Base-by-base conservation (phyloP, 176 grass and related monocot genomes). In the Bonia amplexicaulis region DNA sequence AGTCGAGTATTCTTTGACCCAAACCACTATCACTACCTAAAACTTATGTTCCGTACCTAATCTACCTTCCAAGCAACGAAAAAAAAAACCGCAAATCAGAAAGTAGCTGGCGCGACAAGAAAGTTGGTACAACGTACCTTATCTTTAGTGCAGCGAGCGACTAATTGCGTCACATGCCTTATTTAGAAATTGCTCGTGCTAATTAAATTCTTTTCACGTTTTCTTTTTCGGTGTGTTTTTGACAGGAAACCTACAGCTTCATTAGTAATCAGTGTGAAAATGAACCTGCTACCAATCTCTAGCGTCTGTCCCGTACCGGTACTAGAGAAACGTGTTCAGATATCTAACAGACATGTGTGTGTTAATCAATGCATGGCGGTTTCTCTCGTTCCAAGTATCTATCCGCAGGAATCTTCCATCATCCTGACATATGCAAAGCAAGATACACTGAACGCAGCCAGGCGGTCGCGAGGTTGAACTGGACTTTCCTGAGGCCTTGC, bases 381-480 rank as follows among this genome's bases (percentile, higher is more conserved):
- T 13, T 51, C 1, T 69, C 49, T 29, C 27, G 39, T 55, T 87
- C 71, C 2, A 60, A 49, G 71, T 37, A 68, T 67, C 9, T 13
- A 72, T 48, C 70, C 61, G 7, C n/a, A 41, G 40, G 49, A 79
- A 85, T 54, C 77, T 62, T 61, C 27, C 37, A 22, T 58, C 37
- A n/a, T 16, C 6, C 7, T 77, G 22, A 62, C 53, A 68, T 6
- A 68, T 6, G 69, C 63, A 6, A 11, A 22, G 53, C 8, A 60
- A 23, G 70, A 42, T 81, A 14, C 77, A 53, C 12, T 54, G 88
- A 71, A 89, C 88, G 9, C 12, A 54, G 77, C n/a, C 52, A 48
- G 82, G 77, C 52, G 31, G 77, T 70, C 10, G 16, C 16, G 59
- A 41, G 53, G 69, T 51, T 69, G 55, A 46, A 48, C 53, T n/a